These are phyloP conservation scores for Aegilops speltoides DNA, from an alignment of 176 grass and related monocot genomes.

Conservation along the genomic window DNA sequence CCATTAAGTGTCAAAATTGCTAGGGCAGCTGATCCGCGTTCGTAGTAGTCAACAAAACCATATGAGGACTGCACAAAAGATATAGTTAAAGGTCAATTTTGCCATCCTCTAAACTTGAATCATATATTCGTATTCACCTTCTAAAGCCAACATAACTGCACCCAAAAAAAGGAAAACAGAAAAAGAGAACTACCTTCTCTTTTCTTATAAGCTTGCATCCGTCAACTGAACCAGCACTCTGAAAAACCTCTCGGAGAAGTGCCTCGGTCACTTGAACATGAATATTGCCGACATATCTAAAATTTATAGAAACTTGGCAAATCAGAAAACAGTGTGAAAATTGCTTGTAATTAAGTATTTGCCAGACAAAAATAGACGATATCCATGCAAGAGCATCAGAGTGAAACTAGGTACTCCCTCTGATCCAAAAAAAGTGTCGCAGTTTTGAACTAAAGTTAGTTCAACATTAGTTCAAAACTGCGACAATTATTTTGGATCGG, in stretches of 20 bases:
- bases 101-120: not conserved
- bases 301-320: not conserved
- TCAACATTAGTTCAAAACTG: no score
- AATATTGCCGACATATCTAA: conserved; percentile 87
- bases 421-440: no score
- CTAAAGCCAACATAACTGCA: not conserved
- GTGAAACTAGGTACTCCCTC: not conserved
- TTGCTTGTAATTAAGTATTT: not conserved
- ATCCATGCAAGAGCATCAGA: not conserved
- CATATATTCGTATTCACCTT: not conserved
- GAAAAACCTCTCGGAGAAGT: conserved; percentile 65
- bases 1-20: conserved; percentile 82
- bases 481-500: no score
- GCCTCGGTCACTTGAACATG: conserved; percentile 83
- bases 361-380: not conserved
- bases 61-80: conserved; percentile 63
- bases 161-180: not conserved
- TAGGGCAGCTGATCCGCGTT: conserved; percentile 73
- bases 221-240: conserved; percentile 75
- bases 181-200: conserved; percentile 55
- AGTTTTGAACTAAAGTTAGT: no score
- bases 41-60: conserved; percentile 97
- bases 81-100: conserved; percentile 11
- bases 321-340: not conserved
- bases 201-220: conserved; percentile 92